phyloP scores from a whole-genome alignment of 306 rosid species.

The Herpetospermum pedunculosum region DNA sequence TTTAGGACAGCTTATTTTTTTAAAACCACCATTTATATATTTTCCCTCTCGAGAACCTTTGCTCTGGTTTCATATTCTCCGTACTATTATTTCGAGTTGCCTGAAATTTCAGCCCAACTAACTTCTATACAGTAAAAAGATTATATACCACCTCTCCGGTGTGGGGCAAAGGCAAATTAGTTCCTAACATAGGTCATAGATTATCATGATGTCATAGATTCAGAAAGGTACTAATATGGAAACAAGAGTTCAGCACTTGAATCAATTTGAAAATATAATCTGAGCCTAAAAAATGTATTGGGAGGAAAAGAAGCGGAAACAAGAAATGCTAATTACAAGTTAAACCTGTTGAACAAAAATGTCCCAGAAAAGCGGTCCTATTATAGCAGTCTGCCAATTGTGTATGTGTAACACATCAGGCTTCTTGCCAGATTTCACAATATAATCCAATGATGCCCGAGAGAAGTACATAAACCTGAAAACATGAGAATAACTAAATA shows the following conservation, averaged over 20 bases:
- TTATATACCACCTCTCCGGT: neutral
- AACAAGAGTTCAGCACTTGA: neutral
- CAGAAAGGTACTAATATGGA: neutral
- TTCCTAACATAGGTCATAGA: neutral
- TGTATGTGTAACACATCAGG: constrained; percentile 84
- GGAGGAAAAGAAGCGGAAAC: neutral
- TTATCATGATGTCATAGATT: neutral
- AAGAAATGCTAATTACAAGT: constrained; percentile 2
- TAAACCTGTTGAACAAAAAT: constrained; percentile 62
- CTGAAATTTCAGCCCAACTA: constrained; percentile 8
- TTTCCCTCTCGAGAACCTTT: neutral
- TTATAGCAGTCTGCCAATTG: constrained; percentile 88
- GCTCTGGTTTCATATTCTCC: neutral
- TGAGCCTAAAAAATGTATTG: neutral
- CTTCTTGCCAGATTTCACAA: constrained; percentile 72
- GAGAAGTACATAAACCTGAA: constrained; percentile 83
- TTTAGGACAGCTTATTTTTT: neutral
- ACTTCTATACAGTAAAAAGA: neutral
- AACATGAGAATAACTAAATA: constrained; percentile 14
- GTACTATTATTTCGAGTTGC: neutral
- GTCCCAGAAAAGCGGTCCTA: constrained; percentile 97
- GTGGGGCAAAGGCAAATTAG: neutral
- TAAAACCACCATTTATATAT: neutral
- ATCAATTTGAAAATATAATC: constrained; percentile 5
- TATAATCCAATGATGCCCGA: constrained; percentile 84